Conservation (phyloP, 2,329 filamentous ascomycete species). For the Alternaria rosae region DNA sequence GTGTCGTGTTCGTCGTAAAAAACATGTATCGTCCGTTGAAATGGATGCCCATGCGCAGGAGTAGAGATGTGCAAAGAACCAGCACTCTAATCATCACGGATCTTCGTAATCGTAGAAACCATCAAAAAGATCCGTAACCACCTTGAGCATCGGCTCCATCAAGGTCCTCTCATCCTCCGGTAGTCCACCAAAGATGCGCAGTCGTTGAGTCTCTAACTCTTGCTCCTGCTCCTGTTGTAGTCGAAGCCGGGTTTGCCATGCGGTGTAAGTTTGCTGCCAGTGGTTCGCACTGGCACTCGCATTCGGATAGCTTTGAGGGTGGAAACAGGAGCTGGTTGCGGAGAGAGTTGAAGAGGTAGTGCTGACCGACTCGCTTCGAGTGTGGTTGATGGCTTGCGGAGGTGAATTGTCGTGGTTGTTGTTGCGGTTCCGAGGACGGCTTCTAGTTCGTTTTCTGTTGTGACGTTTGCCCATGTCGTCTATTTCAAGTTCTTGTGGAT, state of each 20-base stretch:
- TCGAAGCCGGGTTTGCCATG: slow-evolving; percentile 47
- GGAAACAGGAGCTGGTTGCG: slow-evolving; percentile 33
- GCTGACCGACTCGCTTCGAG: slow-evolving; percentile 40
- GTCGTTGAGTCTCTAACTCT: slow-evolving; percentile 45
- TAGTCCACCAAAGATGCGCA: slow-evolving; percentile 55
- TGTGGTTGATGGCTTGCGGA: slow-evolving; percentile 30
- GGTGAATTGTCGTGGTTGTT: slow-evolving; percentile 31
- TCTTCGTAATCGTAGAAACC: slow-evolving; percentile 55
- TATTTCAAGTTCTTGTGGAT: slow-evolving; percentile 7
- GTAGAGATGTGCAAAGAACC: slow-evolving; percentile 13
- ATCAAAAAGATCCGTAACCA: slow-evolving; percentile 56
- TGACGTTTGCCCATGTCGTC: slow-evolving; percentile 52
- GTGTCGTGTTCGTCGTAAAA: slow-evolving; percentile 15
- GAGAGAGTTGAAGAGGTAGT: slow-evolving; percentile 35
- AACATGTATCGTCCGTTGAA: slow-evolving; percentile 1
- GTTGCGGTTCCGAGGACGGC: slow-evolving; percentile 52
- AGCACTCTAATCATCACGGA: slow-evolving; percentile 36
- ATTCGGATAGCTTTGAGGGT: slow-evolving; percentile 23
- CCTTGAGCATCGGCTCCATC: slow-evolving; percentile 56
- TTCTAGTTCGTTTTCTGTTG: slow-evolving; percentile 54
- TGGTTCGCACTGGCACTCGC: slow-evolving; percentile 32
- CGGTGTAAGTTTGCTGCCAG: slow-evolving; percentile 49
- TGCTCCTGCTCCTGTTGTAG: slow-evolving; percentile 38
- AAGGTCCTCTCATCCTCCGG: slow-evolving; percentile 53
- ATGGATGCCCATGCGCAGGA: slow-evolving; percentile 1